phyloP scores from a whole-genome alignment of 176 grass and related monocot species.

The Musa beccarii region DNA sequence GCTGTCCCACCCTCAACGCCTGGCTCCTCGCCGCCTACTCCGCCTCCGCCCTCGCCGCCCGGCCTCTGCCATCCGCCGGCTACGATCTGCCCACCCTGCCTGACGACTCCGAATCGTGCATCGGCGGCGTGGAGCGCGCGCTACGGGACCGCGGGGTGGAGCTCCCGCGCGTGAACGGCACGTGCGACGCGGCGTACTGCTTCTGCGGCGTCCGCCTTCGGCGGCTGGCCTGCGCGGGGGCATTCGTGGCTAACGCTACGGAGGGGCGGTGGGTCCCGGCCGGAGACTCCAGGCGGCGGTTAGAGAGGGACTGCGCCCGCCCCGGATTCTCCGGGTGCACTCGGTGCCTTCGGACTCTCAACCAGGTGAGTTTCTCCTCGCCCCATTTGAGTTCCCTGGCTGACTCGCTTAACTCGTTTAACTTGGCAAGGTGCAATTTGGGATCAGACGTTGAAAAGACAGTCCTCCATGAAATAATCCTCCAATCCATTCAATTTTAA shows the following conservation, averaged over 20 bases:
- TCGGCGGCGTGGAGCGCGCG: conserved; percentile 11
- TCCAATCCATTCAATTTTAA: too few relatives aligned
- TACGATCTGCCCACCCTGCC: conserved; percentile 5
- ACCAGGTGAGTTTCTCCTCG: conserved; percentile 6
- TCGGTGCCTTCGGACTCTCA: conserved; percentile 3
- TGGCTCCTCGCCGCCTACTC: conserved; percentile 15
- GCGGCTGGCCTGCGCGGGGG: conserved; percentile 2
- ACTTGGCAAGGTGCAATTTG: too few relatives aligned
- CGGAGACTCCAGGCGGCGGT: neutral
- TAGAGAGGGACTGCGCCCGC: conserved; percentile 10
- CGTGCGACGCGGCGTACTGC: conserved; percentile 18
- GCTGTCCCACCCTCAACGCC: conserved; percentile 12
- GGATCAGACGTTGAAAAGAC: too few relatives aligned
- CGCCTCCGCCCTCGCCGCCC: conserved; percentile 9
- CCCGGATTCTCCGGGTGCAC: conserved; percentile 11
- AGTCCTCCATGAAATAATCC: too few relatives aligned
- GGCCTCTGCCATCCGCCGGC: neutral
- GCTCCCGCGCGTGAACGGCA: conserved; percentile 6
- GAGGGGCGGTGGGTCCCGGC: conserved; percentile 5
- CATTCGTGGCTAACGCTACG: neutral
- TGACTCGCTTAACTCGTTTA: neutral
- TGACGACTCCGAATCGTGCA: conserved; percentile 13
- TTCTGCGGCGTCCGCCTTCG: conserved; percentile 15
- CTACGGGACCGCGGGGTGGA: neutral
- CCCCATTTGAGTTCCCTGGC: neutral